Percentiles rank a stretch among this genome's conserved stretches.
phyloP scores from a whole-genome alignment of 495 filamentous ascomycete genomes.

The Geopyxis carbonaria region DNA sequence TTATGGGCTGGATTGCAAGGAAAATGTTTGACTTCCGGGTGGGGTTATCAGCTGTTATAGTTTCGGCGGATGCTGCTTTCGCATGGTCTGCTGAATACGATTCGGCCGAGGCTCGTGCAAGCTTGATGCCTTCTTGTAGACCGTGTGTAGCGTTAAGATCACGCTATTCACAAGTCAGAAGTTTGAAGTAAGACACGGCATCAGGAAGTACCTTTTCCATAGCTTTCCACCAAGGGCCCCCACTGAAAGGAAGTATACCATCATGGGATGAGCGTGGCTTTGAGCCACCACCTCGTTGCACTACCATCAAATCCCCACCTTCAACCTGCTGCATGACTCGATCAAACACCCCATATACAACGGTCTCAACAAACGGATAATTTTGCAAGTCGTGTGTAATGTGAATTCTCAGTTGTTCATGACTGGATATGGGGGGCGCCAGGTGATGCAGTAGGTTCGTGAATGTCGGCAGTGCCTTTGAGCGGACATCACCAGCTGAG shows the following conservation, averaged over 20 bases:
- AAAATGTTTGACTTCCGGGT: conserved; percentile 88
- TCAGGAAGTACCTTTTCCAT: conserved; percentile 25
- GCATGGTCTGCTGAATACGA: conserved; percentile 73
- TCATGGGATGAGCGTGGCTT: conserved; percentile 46
- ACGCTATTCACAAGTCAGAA: conserved; percentile 40
- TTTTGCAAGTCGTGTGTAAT: conserved; percentile 87
- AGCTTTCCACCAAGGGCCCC: conserved; percentile 89
- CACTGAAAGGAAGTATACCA: conserved; percentile 39
- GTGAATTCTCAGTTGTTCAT: conserved; percentile 95
- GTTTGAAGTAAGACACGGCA: background rate
- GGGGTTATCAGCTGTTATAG: conserved; percentile 62
- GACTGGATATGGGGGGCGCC: conserved; percentile 89
- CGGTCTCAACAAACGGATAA: conserved; percentile 85
- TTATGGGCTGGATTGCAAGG: conserved; percentile 77
- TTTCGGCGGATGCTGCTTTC: conserved; percentile 51
- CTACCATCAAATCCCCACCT: conserved; percentile 88
- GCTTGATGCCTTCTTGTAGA: conserved; percentile 70
- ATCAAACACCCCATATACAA: conserved; percentile 84
- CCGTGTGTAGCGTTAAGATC: conserved; percentile 68
- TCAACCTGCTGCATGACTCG: conserved; percentile 98
- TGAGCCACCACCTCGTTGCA: conserved; percentile 74
- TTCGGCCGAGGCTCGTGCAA: conserved; percentile 74
- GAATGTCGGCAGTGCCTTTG: conserved; percentile 83
- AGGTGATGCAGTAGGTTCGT: conserved; percentile 85
- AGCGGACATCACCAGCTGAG: conserved; percentile 76